Evolutionary conservation across 345 rosid genomes (phyloP).

Genomic region (Eucalyptus curtisii): DNA sequence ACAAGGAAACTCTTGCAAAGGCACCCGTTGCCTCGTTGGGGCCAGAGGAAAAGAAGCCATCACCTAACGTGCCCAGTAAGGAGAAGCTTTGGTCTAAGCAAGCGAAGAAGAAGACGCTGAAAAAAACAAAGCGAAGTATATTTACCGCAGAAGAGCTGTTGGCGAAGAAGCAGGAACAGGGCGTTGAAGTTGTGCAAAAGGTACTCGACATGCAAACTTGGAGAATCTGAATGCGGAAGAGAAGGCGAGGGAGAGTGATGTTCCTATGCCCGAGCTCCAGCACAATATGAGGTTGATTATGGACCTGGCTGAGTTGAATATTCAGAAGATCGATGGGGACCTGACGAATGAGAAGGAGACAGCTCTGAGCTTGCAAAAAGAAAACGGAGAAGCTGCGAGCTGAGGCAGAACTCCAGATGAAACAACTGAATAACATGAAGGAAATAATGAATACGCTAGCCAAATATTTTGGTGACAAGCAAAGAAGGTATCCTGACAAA

Average conservation of each 20-base stretch:
- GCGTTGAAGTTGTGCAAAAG: slow-evolving; percentile 70
- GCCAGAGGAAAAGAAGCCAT: slow-evolving; percentile 50
- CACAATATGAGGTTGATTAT: slow-evolving; percentile 67
- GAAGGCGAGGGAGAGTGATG: slow-evolving; percentile 70
- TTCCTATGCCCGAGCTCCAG: slow-evolving; percentile 94
- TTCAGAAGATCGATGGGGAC: slow-evolving; percentile 78
- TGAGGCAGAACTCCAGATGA: slow-evolving; percentile 37
- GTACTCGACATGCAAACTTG: slow-evolving; percentile 89
- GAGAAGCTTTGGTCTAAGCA: slow-evolving; percentile 65
- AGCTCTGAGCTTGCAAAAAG: slow-evolving; percentile 71
- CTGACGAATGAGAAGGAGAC: slow-evolving; percentile 79
- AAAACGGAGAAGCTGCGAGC: slow-evolving; percentile 58
- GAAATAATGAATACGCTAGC: slow-evolving; percentile 35
- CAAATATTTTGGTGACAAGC: slow-evolving; percentile 30
- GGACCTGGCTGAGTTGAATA: slow-evolving; percentile 73
- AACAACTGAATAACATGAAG: slow-evolving; percentile 23
- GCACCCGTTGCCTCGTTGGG: slow-evolving; percentile 24
- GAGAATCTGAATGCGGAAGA: slow-evolving; percentile 90
- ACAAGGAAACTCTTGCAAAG: slow-evolving; percentile 44
- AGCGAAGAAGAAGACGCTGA: background rate
- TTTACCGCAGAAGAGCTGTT: slow-evolving; percentile 66
- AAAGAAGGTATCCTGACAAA: slow-evolving; percentile 29
- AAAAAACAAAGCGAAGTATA: slow-evolving; percentile 4
- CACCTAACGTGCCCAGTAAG: slow-evolving; percentile 8
- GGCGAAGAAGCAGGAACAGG: slow-evolving; percentile 69